Percentiles rank a stretch among this genome's conserved stretches.
Conservation (phyloP, 164 flowering plant genomes). For the Taxillus chinensis region DNA sequence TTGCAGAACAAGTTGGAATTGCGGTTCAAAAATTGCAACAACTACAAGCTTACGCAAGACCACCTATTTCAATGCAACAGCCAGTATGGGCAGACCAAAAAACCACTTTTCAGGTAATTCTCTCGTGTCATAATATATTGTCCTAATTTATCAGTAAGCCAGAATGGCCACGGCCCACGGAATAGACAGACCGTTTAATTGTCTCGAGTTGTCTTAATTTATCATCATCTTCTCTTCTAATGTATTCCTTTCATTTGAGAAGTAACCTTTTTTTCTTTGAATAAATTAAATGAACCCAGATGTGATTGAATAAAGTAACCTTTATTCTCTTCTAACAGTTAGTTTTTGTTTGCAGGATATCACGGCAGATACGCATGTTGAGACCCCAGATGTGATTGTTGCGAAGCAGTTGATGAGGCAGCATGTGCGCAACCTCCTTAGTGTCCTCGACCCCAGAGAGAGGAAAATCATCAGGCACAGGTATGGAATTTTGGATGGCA, state of each 20-base stretch:
- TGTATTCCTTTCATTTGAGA: background rate
- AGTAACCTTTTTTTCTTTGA: background rate
- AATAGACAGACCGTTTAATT: too few relatives aligned
- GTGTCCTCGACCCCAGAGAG: conserved; percentile 55
- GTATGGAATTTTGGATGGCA: conserved; percentile 57
- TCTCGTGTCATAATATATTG: background rate
- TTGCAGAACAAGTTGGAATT: conserved; percentile 64
- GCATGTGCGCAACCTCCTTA: conserved; percentile 55
- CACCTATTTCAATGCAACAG: conserved; percentile 65
- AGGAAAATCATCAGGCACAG: conserved; percentile 55
- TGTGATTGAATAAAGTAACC: too few relatives aligned
- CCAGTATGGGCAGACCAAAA: conserved; percentile 62
- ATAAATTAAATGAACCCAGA: too few relatives aligned
- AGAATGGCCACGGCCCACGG: too few relatives aligned
- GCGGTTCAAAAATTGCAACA: conserved; percentile 49
- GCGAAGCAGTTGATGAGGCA: conserved; percentile 68
- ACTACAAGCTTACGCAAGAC: conserved; percentile 32
- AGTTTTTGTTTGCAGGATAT: conserved; percentile 43
- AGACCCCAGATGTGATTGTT: conserved; percentile 44
- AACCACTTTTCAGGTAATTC: conserved; percentile 67
- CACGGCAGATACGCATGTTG: conserved; percentile 61
- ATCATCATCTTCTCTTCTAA: background rate
- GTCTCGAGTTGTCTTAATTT: too few relatives aligned
- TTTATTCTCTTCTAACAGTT: too few relatives aligned
- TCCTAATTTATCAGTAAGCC: too few relatives aligned